phyloP scores from a whole-genome alignment of 768 basidiomycete species.

The Rhizopogon vulgaris region DNA sequence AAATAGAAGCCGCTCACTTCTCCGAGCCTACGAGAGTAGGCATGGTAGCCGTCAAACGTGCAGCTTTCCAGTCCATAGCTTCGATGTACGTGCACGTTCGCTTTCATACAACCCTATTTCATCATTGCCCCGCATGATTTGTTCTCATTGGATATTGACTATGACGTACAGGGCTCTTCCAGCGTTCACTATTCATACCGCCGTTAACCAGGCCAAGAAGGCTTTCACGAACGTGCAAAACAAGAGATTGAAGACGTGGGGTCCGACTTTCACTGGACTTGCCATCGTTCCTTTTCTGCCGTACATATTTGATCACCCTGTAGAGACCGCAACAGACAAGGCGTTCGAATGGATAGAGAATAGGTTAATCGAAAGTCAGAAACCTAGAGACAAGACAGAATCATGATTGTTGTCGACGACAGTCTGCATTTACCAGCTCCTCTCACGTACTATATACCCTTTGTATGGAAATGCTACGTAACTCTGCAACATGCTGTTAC shows the following conservation, averaged over 20 bases:
- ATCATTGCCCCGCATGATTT: not conserved
- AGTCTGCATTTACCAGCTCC: not conserved
- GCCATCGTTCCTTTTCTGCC: slow-evolving; percentile 71
- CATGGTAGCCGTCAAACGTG: slow-evolving; percentile 71
- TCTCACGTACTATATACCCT: not conserved
- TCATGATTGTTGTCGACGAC: slow-evolving; percentile 17
- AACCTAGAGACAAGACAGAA: slow-evolving; percentile 24
- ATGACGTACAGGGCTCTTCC: slow-evolving; percentile 58
- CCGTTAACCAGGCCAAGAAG: slow-evolving; percentile 67
- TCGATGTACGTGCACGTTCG: slow-evolving; percentile 54
- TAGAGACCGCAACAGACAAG: slow-evolving; percentile 61
- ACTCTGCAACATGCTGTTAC: not conserved
- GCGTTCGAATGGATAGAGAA: slow-evolving; percentile 68
- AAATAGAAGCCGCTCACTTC: slow-evolving; percentile 61
- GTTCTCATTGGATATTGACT: not conserved
- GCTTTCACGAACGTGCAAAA: slow-evolving; percentile 56
- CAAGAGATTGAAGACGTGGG: slow-evolving; percentile 60
- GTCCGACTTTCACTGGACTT: slow-evolving; percentile 68
- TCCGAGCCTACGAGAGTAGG: slow-evolving; percentile 63
- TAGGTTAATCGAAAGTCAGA: slow-evolving; percentile 39
- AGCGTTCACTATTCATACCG: slow-evolving; percentile 80
- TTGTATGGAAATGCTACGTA: not conserved
- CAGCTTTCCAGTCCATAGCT: slow-evolving; percentile 74
- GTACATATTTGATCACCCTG: slow-evolving; percentile 74
- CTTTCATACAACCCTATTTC: slow-evolving; percentile 1